phyloP scores from a whole-genome alignment of 371 early-diverging fungal genomes.

The Synchytrium microbalum region DNA sequence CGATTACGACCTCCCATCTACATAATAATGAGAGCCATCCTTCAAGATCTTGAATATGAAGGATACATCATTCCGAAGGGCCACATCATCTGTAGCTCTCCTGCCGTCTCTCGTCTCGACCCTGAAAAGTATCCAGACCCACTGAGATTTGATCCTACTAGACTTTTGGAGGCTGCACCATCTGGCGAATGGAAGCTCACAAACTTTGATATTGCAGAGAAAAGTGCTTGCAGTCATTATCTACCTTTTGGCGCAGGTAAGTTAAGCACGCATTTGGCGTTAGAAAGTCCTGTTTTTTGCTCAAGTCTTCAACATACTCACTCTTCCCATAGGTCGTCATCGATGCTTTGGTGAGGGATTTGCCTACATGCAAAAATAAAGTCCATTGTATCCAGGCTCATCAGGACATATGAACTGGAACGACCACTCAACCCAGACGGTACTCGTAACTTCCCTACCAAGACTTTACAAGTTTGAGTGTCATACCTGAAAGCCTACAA shows the following conservation, averaged over 20 bases:
- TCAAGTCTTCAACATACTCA: background rate
- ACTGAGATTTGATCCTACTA: slow-evolving; percentile 63
- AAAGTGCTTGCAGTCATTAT: slow-evolving; percentile 73
- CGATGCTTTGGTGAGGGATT: slow-evolving; percentile 97
- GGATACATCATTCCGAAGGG: slow-evolving; percentile 83
- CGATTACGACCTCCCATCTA: slow-evolving; percentile 91
- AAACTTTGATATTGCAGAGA: slow-evolving; percentile 81
- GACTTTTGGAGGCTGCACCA: slow-evolving; percentile 59
- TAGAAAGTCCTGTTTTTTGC: slow-evolving; percentile 1
- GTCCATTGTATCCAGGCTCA: slow-evolving; percentile 72
- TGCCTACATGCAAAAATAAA: slow-evolving; percentile 93
- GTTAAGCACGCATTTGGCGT: background rate
- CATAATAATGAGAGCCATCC: slow-evolving; percentile 86
- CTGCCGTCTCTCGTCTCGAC: slow-evolving; percentile 78
- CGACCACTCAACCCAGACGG: slow-evolving; percentile 25
- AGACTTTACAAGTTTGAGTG: slow-evolving; percentile 86
- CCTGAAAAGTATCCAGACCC: slow-evolving; percentile 69
- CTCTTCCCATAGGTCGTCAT: slow-evolving; percentile 62
- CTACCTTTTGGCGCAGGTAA: slow-evolving; percentile 93
- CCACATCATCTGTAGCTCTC: slow-evolving; percentile 76
- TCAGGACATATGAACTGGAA: slow-evolving; percentile 59
- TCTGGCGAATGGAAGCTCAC: slow-evolving; percentile 65
- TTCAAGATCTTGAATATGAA: slow-evolving; percentile 47
- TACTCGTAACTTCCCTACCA: slow-evolving; percentile 66
- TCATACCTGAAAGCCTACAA: too few relatives aligned